These are phyloP conservation scores for Infundibulicybe gibba DNA, from an alignment of 768 basidiomycete genomes.

Conservation along the genomic window DNA sequence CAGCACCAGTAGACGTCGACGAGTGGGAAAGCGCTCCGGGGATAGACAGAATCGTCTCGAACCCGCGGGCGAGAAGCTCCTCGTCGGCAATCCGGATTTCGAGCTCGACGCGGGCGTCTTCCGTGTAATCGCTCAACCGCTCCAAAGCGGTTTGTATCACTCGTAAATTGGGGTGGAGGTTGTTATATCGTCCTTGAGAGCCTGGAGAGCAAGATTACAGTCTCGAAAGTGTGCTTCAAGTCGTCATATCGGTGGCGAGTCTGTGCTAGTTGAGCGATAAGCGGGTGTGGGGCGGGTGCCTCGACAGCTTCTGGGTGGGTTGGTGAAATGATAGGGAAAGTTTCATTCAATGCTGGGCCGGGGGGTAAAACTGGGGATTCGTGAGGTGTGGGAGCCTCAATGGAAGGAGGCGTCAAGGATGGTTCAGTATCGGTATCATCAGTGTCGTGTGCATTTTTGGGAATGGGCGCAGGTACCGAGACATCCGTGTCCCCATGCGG, in stretches of 20 bases:
- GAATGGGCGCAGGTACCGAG: too few relatives aligned
- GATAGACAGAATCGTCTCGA: slow-evolving; percentile 61
- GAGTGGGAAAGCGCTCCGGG: slow-evolving; percentile 39
- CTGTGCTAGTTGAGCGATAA: slow-evolving; percentile 41
- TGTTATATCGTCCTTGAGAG: slow-evolving; percentile 39
- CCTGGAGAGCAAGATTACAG: slow-evolving; percentile 64
- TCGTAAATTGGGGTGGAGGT: slow-evolving; percentile 16
- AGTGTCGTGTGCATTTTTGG: too few relatives aligned
- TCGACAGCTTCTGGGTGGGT: slow-evolving; percentile 1
- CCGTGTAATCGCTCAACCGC: slow-evolving; percentile 68
- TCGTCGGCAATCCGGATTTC: slow-evolving; percentile 80
- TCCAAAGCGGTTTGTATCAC: slow-evolving; percentile 51
- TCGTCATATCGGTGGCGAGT: slow-evolving; percentile 55
- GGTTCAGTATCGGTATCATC: too few relatives aligned
- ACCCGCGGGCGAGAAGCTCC: slow-evolving; percentile 59
- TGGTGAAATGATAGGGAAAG: too few relatives aligned
- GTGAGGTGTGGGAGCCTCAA: too few relatives aligned
- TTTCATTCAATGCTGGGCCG: too few relatives aligned
- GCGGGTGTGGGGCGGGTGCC: slow-evolving; percentile 20
- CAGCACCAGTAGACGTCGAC: slow-evolving; percentile 5
- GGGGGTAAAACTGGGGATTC: too few relatives aligned
- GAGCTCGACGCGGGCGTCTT: slow-evolving; percentile 79
- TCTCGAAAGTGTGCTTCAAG: slow-evolving; percentile 61
- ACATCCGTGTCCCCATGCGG: too few relatives aligned
- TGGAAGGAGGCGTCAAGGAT: too few relatives aligned